Evolutionary conservation across 345 rosid genomes (phyloP), one percentile per base, ranked within the genome.

Genomic region (Psidium guajava): DNA sequence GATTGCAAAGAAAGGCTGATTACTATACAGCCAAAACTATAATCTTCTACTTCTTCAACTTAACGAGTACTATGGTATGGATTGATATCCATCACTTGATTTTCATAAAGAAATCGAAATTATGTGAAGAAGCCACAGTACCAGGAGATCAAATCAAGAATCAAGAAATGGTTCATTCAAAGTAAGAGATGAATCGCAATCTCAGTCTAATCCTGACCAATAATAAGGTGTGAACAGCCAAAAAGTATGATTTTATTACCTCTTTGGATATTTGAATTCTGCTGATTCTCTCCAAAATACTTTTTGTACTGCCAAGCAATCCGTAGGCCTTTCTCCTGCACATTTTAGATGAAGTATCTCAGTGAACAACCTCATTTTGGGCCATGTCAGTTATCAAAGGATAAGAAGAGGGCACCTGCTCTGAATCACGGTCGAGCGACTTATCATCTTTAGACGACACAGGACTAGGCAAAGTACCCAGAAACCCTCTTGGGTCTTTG

Each of bases 221-320:
- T 57, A 49, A 55, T 9, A 83, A 21, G 47, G 40, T 0, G 50
- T 83, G 24, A 61, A 40, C 36, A 50, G 36, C 59, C 82, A 42
- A 64, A 86, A 52, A 27, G 21, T 52, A 44, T 8, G 61, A 59
- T 44, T 83, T 83, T 56, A 91, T 83, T 56, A 91, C 94, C 93
- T 87, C 86, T 89, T n/a, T 86, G 85, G 80, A 86, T 77, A 86
- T 89, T 86, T n/a, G 86, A 61, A 80, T 28, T 82, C 44, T 80
- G 91, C 87, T 95, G 98, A 85, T 90, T 91, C 88, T 94, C 96
- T 86, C 87, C 94, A 87, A 93, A 88, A 89, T 95, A 96, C 93
- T 95, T 95, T 89, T 91, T 92, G 75, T 96, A 96, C 89, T 96
- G 98, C 98, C 99, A 95, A 87, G 98, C 98, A 82, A 96, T 96